These are phyloP conservation scores for Talaromyces sp. DNA, from an alignment of 2,329 filamentous ascomycete species.

Conservation along the genomic window DNA sequence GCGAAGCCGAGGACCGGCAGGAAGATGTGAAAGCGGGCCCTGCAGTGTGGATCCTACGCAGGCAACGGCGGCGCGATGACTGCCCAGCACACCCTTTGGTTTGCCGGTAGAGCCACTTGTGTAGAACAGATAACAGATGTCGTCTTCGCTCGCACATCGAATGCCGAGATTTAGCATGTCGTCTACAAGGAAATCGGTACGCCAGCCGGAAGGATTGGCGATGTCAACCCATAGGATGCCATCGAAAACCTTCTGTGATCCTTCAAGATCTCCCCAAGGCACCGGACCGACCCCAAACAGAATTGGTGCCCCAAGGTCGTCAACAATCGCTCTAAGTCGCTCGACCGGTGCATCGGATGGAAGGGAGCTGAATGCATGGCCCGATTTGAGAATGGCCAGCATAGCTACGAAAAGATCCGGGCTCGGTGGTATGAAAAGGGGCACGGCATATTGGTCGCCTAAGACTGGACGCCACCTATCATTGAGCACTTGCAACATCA, in stretches of 20 bases:
- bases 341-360: constrained; percentile 3
- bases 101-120: constrained; percentile 23
- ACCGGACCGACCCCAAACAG: constrained; percentile 2
- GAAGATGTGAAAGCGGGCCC: background rate
- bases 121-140: constrained; percentile 22
- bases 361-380: background rate
- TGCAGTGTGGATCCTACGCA: constrained; percentile 1
- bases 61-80: constrained; percentile 15
- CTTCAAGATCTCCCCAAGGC: background rate
- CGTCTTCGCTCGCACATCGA: background rate
- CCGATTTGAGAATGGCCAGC: background rate
- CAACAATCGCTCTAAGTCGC: background rate
- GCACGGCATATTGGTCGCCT: background rate
- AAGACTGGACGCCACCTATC: background rate
- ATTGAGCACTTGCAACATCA: background rate
- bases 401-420: background rate
- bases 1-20: constrained; percentile 19
- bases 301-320: background rate
- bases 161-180: background rate
- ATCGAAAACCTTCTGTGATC: background rate
- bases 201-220: background rate
- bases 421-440: background rate
- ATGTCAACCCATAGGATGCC: constrained; percentile 4
- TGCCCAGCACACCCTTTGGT: constrained; percentile 37
- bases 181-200: background rate